Conservation (phyloP, 192 early-diverging fungal species). For the Backusella australiensis region DNA sequence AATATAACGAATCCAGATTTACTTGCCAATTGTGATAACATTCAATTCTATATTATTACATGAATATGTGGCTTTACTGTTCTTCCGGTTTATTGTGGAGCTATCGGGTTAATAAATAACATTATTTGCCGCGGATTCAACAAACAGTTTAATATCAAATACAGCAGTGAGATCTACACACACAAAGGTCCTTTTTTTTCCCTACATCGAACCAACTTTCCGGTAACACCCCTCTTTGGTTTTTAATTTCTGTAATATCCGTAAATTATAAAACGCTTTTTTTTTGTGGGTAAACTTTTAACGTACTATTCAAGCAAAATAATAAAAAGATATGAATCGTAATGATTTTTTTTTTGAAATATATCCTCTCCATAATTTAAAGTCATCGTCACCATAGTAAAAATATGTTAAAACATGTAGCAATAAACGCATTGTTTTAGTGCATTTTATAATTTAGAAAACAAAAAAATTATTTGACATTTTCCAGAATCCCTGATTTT, state of each 20-base stretch:
- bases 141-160: neutral
- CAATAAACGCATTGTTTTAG: neutral
- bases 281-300: neutral
- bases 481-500: neutral
- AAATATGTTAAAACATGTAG: neutral
- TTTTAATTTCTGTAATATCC: too few species aligned
- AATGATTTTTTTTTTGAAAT: too few species aligned
- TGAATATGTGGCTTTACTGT: neutral
- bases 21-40: neutral
- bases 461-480: neutral
- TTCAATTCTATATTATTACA: neutral
- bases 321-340: too few species aligned
- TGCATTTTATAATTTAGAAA: neutral
- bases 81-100: neutral
- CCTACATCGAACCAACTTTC: neutral
- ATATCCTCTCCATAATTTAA: too few species aligned
- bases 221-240: too few species aligned
- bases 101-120: neutral
- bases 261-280: neutral
- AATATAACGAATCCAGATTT: neutral
- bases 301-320: too few species aligned
- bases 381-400: neutral
- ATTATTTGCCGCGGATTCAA: neutral
- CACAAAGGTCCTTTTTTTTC: neutral
- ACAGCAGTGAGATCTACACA: neutral